A percentile compares a stretch with the other conserved stretches of the same genome.
Conservation (phyloP, 305 asterid species). For the Fraxinus sp. region DNA sequence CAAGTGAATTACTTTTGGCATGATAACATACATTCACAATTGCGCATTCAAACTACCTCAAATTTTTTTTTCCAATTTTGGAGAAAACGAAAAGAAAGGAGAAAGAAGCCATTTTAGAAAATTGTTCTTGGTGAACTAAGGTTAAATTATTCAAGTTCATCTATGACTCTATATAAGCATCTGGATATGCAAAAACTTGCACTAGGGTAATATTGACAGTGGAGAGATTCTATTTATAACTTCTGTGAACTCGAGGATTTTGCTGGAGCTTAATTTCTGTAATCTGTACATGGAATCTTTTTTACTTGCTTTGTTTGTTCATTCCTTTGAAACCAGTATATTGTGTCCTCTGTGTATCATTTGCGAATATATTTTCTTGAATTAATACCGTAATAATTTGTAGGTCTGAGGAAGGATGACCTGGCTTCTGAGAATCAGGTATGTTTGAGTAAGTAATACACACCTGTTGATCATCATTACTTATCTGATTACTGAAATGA, state of each 20-base stretch:
- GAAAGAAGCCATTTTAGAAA: neutral
- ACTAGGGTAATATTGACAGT: conserved; percentile 13
- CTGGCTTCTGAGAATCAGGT: conserved; percentile 55
- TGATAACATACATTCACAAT: neutral
- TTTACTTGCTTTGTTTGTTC: conserved; percentile 7
- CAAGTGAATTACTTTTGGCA: neutral
- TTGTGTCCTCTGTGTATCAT: neutral
- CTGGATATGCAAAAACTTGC: conserved; percentile 2
- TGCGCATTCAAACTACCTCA: neutral
- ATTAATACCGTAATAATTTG: conserved; percentile 15
- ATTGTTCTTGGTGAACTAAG: neutral
- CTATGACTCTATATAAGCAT: neutral
- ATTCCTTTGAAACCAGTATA: conserved; percentile 7
- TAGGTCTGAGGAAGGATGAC: conserved; percentile 64
- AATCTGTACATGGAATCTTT: neutral
- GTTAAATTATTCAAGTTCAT: neutral
- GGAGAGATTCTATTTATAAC: neutral
- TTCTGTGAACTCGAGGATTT: conserved; percentile 4
- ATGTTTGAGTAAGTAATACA: conserved; percentile 24
- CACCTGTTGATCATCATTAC: neutral
- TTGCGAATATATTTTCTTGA: conserved; percentile 7
- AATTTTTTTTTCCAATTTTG: too few relatives aligned
- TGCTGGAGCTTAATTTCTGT: conserved; percentile 3
- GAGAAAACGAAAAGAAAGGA: too few relatives aligned
- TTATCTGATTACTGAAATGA: conserved; percentile 8